Evolutionary conservation across 2,329 filamentous ascomycete genomes (phyloP).

Genomic region (Dothideomycetes sp.): DNA sequence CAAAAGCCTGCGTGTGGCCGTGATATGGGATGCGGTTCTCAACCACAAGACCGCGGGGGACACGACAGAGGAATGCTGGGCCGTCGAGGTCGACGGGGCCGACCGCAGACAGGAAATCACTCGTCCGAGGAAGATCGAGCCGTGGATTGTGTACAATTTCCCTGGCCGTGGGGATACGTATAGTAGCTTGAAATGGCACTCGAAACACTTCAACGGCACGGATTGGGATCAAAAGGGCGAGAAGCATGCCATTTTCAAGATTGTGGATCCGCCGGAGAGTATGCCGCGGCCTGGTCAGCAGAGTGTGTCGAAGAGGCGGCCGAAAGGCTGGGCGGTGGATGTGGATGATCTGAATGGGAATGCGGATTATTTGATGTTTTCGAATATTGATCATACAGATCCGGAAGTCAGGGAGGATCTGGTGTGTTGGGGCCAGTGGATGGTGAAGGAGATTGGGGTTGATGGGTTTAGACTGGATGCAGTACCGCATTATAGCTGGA

Average conservation of each 20-base stretch:
- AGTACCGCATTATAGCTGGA: constrained; percentile 58
- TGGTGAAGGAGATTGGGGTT: constrained; percentile 48
- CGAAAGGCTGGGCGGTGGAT: constrained; percentile 52
- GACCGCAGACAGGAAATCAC: constrained; percentile 46
- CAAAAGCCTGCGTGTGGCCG: constrained; percentile 40
- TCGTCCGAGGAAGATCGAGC: constrained; percentile 51
- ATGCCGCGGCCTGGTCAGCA: constrained; percentile 1
- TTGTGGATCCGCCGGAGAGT: constrained; percentile 33
- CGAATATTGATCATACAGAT: constrained; percentile 56
- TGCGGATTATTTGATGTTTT: constrained; percentile 59
- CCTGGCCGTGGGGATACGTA: constrained; percentile 49
- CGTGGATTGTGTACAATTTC: constrained; percentile 59
- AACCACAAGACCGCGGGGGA: constrained; percentile 65
- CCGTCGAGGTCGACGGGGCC: constrained; percentile 48
- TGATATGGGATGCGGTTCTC: constrained; percentile 61
- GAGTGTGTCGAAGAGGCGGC: constrained; percentile 17
- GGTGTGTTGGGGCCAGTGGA: constrained; percentile 57
- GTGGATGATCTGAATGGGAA: constrained; percentile 58
- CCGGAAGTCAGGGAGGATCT: constrained; percentile 54
- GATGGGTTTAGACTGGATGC: constrained; percentile 61
- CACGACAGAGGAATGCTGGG: constrained; percentile 49
- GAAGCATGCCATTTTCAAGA: constrained; percentile 53
- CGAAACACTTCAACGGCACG: constrained; percentile 57
- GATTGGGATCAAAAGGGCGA: constrained; percentile 51
- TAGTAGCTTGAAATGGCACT: constrained; percentile 52